Evolutionary conservation across 169 alveolate species (phyloP), one percentile per base, ranked within the genome.

Genomic region (Cryptosporidium tyzzeri): DNA sequence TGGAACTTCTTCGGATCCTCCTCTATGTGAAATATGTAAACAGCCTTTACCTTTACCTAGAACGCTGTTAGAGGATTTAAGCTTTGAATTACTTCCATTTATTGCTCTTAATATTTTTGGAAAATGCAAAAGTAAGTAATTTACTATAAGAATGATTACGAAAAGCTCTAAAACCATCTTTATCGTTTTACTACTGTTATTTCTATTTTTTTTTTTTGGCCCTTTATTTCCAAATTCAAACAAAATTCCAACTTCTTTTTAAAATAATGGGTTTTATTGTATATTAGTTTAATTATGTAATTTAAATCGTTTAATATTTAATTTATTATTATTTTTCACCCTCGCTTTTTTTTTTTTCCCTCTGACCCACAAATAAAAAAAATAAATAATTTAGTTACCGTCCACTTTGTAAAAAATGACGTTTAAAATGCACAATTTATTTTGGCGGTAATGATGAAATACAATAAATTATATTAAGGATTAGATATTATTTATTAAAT

Each of bases 1-100:
- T 18, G 92, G 86, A 10, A 58, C 69, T 67, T 91, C 93, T 12
- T 85, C 91, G 2, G 86, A 86, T 18, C 93, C 93, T 8, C 93
- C 93, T 18, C 93, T 53, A 59, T 91, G 93, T 4, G 93, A 85
- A 33, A 85, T 91, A 65, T 74, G 89, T 18, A 80, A 23, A 62
- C 89, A 80, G 14, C 89, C 89, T 8, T 23, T 65, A 3, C 89
- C 89, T 33, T 67, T 61, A 10, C 89, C 89, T 58, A 80, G 62
- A 14, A 80, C 75, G 16, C 75, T 18, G 1, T 73, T 21, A 26
- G 21, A 16, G 26, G n/a, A 39, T 41, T 80, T 80, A 10, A 59
- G 37, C 62, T 41, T 48, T n/a, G 89, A 59, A 29, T 65, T 41
- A 48, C 75, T 50, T 23, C 73, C 73, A 44, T 80, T 80, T 3